Evolutionary conservation across 345 rosid genomes (phyloP).

Genomic region (Camelina sativa): DNA sequence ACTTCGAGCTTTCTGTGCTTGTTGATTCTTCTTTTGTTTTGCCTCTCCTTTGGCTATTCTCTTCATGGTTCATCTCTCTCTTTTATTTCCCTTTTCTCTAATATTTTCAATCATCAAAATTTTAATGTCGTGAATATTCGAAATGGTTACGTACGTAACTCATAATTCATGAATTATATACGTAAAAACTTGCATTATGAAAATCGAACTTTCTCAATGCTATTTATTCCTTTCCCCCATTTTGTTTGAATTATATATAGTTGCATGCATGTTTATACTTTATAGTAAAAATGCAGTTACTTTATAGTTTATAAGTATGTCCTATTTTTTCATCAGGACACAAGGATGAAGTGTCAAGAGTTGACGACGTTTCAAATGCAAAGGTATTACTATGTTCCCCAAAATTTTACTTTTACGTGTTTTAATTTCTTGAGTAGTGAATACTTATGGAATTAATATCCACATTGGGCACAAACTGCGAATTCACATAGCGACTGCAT

Average conservation of each 20-base stretch:
- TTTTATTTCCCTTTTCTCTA: neutral
- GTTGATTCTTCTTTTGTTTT: conserved; percentile 32
- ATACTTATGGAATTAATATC: neutral
- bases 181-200: conserved; percentile 23
- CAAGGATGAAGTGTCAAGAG: conserved; percentile 25
- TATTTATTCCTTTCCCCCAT: neutral
- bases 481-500: neutral
- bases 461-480: neutral
- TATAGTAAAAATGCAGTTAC: neutral
- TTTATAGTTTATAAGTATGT: neutral
- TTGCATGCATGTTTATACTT: conserved; percentile 2
- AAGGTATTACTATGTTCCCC: conserved; percentile 30
- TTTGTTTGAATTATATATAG: conserved; percentile 6
- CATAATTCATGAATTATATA: neutral
- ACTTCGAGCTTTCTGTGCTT: conserved; percentile 39
- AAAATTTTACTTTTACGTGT: neutral
- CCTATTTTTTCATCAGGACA: conserved; percentile 29
- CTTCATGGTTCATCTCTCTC: conserved; percentile 29
- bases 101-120: neutral
- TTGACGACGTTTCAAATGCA: conserved; percentile 28
- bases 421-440: conserved; percentile 4
- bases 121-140: neutral
- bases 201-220: neutral
- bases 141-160: neutral
- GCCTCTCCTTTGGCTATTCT: conserved; percentile 38